These are phyloP conservation scores for Mucor indicus DNA, from an alignment of 371 early-diverging fungal genomes.

Conservation along the genomic window DNA sequence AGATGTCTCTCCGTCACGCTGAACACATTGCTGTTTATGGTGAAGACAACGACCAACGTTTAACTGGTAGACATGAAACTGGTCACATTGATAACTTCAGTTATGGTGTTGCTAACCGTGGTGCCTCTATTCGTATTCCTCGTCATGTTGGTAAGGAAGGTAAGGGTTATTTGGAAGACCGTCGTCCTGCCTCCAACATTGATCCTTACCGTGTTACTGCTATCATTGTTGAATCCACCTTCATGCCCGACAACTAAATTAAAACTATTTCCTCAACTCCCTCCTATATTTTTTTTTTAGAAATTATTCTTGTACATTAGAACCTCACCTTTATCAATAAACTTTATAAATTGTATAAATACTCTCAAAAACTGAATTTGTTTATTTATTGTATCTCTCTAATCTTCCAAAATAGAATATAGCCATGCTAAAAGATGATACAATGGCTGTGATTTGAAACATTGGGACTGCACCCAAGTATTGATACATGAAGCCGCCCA, in stretches of 20 bases:
- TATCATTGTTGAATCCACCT: conserved; percentile 55
- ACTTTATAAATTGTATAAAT: too few relatives aligned
- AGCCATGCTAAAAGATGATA: conserved; percentile 11
- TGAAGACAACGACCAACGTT: too few relatives aligned
- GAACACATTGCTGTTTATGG: too few relatives aligned
- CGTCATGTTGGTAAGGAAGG: conserved; percentile 49
- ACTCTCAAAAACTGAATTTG: too few relatives aligned
- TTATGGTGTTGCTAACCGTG: conserved; percentile 53
- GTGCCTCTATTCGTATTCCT: conserved; percentile 55
- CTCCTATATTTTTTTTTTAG: too few relatives aligned
- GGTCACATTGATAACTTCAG: conserved; percentile 50
- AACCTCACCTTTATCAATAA: too few relatives aligned
- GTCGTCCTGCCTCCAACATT: conserved; percentile 23
- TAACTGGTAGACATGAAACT: conserved; percentile 48
- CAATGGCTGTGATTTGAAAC: conserved; percentile 17
- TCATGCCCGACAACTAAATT: conserved; percentile 18
- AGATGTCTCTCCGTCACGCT: conserved; percentile 40
- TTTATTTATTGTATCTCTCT: conserved; percentile 9
- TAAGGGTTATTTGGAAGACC: conserved; percentile 52
- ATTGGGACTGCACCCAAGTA: conserved; percentile 21
- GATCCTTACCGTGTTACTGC: conserved; percentile 57
- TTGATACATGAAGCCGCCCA: conserved; percentile 29
- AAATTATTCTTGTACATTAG: too few relatives aligned
- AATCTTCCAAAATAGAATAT: conserved; percentile 9
- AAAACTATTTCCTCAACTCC: too few relatives aligned